Percentiles rank a stretch among this genome's conserved stretches.
Conservation (phyloP, 2,329 filamentous ascomycete species). For the Thyridium curvatum region DNA sequence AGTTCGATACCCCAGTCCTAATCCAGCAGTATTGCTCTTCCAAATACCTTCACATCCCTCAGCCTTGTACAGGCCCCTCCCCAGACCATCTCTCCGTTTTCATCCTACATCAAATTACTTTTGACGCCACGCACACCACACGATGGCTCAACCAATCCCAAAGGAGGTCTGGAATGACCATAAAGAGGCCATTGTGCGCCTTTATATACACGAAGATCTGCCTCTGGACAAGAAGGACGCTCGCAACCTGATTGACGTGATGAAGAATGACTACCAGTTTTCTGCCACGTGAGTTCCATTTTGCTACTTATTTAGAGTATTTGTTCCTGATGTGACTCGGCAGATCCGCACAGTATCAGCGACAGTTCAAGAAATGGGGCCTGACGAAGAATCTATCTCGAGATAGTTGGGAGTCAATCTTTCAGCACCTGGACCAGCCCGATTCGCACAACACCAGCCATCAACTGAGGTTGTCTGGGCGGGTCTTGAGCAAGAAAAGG, state of each 20-base stretch:
- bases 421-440: not conserved
- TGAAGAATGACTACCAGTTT: conserved; percentile 2
- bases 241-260: conserved; percentile 1
- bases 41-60: no score
- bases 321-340: not conserved
- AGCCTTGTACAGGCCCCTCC: no score
- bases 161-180: conserved; percentile 2
- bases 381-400: conserved; percentile 2
- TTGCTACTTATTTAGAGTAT: not conserved
- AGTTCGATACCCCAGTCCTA: no score
- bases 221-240: conserved; percentile 1
- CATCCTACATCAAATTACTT: no score
- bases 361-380: conserved; percentile 2
- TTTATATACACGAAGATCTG: conserved; percentile 1
- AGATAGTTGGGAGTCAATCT: not conserved
- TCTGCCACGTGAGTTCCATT: conserved; percentile 1
- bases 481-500: no score
- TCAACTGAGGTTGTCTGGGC: no score
- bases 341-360: conserved; percentile 2
- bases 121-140: no score
- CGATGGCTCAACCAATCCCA: not conserved
- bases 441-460: not conserved
- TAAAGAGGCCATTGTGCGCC: conserved; percentile 1
- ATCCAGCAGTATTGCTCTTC: no score
- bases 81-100: no score